Evolutionary conservation across 371 early-diverging fungal species (phyloP), one percentile per base, ranked within the genome.

Genomic region (Chytridium lagenaria): DNA sequence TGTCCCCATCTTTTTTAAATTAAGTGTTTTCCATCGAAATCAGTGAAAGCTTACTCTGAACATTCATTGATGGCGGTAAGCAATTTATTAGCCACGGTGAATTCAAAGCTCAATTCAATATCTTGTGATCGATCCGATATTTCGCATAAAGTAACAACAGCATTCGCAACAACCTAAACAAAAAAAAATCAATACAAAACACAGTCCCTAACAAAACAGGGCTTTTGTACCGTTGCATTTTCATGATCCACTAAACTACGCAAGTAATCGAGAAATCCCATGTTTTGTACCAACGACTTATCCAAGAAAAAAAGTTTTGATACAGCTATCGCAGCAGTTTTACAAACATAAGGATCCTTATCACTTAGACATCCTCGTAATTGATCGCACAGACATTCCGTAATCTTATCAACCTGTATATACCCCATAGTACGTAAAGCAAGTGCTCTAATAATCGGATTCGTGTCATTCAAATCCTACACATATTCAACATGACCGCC

Each of bases 11-110:
- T 92, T 72, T 37, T 26, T 15, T n/a, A 36, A 61, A 33, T 26
- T 37, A 31, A 67, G 31, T n/a, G 16, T 31, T 5, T 31, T 26
- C n/a, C 73, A 70, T 38, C 40, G 12, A 12, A 12, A 37, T 73
- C 28, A 28, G 26, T 34, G 31, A 61, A 31, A 50, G 33, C 83
- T 69, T 88, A 94, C 93, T 98, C 98, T 55, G 94, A 92, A 76
- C 95, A 95, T 80, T 98, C 98, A 77, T 96, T 94, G 76, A 98
- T 74, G 0, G 96, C 97, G 19, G 94, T 89, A 37, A 97, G 83
- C 34, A 98, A 84, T 77, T 94, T 93, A 77, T 90, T 92, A n/a
- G 94, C 91, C 44, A 89, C 85, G 16, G 87, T 77, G 37, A 91
- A 80, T 72, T 95, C 92, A 68, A 98, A 78, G 37, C 83, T 80